Conservation (phyloP, 225 moss, liverwort and hornwort species). For the Asterella californica region DNA sequence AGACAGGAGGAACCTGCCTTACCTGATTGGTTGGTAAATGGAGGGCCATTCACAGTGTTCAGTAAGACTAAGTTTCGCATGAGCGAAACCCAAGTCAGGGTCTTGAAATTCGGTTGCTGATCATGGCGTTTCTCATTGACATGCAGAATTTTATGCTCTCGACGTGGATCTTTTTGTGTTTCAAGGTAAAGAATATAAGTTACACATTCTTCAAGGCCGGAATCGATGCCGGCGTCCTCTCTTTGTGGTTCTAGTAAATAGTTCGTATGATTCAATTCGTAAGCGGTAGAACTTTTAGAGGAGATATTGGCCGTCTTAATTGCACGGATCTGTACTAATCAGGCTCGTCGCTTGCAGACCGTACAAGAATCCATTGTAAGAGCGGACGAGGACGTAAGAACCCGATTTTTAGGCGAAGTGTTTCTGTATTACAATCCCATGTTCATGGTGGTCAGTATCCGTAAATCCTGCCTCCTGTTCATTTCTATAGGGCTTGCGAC, state of each 20-base stretch:
- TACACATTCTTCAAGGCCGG: not conserved
- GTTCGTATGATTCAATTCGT: not conserved
- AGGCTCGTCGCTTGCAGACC: constrained; percentile 6
- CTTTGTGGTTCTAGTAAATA: not conserved
- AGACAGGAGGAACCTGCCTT: not conserved
- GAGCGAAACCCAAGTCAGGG: not conserved
- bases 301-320: not conserved
- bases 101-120: not conserved
- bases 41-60: not conserved
- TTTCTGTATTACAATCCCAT: constrained; percentile 77
- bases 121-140: constrained; percentile 2
- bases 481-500: not conserved
- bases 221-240: not conserved
- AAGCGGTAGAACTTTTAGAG: not conserved
- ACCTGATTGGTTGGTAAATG: not conserved
- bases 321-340: not conserved
- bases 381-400: constrained; percentile 12
- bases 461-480: not conserved
- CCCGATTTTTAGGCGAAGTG: constrained; percentile 61
- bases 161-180: constrained; percentile 26
- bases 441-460: constrained; percentile 63
- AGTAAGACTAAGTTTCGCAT: not conserved
- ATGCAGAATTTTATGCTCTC: constrained; percentile 20
- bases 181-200: constrained; percentile 15
- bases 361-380: constrained; percentile 15